A percentile compares a stretch with the other conserved stretches of the same genome.
Evolutionary conservation across 1,284 basidiomycete species (phyloP).

Genomic region (Cutaneotrichosporon arboriforme): DNA sequence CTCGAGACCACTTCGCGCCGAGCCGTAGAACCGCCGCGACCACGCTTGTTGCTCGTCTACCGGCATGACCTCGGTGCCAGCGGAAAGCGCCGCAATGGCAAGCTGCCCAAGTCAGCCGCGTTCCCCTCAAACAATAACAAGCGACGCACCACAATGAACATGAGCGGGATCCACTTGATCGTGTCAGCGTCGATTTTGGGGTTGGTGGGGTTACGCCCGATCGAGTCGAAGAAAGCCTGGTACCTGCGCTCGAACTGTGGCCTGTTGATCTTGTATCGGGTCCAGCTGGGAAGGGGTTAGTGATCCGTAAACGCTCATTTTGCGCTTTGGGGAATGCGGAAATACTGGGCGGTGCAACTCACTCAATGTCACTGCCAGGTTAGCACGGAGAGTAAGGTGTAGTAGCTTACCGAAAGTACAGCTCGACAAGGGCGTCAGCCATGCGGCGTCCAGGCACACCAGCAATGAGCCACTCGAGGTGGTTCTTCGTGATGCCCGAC

Average conservation of each 20-base stretch:
- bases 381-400: not conserved
- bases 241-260: slow-evolving; percentile 45
- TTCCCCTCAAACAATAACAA: not conserved
- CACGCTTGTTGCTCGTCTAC: slow-evolving; percentile 43
- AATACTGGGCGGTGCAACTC: not conserved
- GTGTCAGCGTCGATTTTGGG: slow-evolving; percentile 46
- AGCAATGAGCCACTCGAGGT: slow-evolving; percentile 46
- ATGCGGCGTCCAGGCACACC: slow-evolving; percentile 46
- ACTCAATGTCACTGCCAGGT: slow-evolving; percentile 17
- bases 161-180: slow-evolving; percentile 48
- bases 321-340: not conserved
- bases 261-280: slow-evolving; percentile 49
- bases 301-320: too few species aligned
- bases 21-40: slow-evolving; percentile 48
- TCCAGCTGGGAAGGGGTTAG: slow-evolving; percentile 37
- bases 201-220: slow-evolving; percentile 41
- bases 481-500: slow-evolving; percentile 46
- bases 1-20: slow-evolving; percentile 44
- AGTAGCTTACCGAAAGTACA: slow-evolving; percentile 41
- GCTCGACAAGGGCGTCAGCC: slow-evolving; percentile 47
- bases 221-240: slow-evolving; percentile 45
- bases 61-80: slow-evolving; percentile 42
- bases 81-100: slow-evolving; percentile 48
- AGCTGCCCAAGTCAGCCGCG: slow-evolving; percentile 31
- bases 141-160: slow-evolving; percentile 48